These are phyloP conservation scores for Adenanthera pavonina DNA, from an alignment of 306 rosid species.

Conservation along the genomic window DNA sequence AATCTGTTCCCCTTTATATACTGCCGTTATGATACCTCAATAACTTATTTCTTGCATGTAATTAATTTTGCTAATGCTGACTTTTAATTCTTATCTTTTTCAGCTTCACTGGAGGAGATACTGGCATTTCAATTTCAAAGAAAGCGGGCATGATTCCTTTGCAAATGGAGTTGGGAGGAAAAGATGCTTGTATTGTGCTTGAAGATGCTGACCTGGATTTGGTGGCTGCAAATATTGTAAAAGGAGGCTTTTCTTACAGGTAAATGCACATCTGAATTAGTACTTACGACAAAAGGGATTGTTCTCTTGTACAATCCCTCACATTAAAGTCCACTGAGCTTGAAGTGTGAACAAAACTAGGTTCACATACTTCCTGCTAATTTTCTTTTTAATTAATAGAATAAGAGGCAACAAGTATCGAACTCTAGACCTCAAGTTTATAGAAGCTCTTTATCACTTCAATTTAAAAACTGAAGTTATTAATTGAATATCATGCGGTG, in stretches of 20 bases:
- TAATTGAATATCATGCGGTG: background rate
- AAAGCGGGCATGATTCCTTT: slow-evolving; percentile 75
- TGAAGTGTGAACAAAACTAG: too few relatives aligned
- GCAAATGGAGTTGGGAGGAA: slow-evolving; percentile 78
- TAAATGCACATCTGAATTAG: slow-evolving; percentile 4
- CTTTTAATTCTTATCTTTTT: slow-evolving; percentile 12
- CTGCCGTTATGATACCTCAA: background rate
- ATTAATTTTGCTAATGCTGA: background rate
- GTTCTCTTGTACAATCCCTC: background rate
- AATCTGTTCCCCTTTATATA: background rate
- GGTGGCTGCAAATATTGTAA: slow-evolving; percentile 70
- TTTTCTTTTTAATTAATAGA: too few relatives aligned
- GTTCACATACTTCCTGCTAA: too few relatives aligned
- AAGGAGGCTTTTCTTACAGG: slow-evolving; percentile 79
- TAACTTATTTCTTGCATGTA: background rate
- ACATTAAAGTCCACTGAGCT: too few relatives aligned
- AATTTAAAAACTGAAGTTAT: too few relatives aligned
- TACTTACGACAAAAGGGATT: background rate
- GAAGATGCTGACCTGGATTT: slow-evolving; percentile 78
- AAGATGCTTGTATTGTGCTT: slow-evolving; percentile 78
- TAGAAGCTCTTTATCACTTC: too few relatives aligned
- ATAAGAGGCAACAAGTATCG: too few relatives aligned
- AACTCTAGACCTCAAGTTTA: too few relatives aligned
- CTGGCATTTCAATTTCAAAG: slow-evolving; percentile 68
- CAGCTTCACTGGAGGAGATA: slow-evolving; percentile 78